Conservation (phyloP, 257 asterid genomes). For the Capsicum baccatum region DNA sequence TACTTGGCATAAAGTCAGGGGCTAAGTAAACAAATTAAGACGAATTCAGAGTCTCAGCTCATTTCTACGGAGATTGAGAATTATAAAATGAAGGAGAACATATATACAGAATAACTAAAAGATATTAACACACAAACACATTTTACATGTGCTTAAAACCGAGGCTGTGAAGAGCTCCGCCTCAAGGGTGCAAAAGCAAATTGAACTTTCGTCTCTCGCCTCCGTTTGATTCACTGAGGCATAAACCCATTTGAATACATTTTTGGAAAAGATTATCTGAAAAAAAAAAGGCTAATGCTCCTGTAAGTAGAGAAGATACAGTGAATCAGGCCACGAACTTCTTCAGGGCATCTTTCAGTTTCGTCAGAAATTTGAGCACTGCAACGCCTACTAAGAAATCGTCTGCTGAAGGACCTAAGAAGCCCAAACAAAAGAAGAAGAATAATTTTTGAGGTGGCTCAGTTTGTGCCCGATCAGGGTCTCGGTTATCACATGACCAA, state of each 20-base stretch:
- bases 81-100: slow-evolving; percentile 16
- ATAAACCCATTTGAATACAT: background rate
- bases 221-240: background rate
- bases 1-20: background rate
- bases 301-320: slow-evolving; percentile 49
- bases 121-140: background rate
- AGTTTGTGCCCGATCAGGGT: slow-evolving; percentile 94
- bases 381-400: slow-evolving; percentile 40
- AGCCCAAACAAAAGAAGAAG: slow-evolving; percentile 78
- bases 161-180: background rate
- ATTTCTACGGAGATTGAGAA: slow-evolving; percentile 8
- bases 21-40: slow-evolving; percentile 26
- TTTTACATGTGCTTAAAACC: background rate
- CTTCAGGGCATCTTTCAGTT: slow-evolving; percentile 48
- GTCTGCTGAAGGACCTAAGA: slow-evolving; percentile 45
- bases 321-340: slow-evolving; percentile 46
- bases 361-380: slow-evolving; percentile 56
- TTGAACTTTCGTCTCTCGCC: background rate
- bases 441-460: slow-evolving; percentile 89
- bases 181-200: slow-evolving; percentile 8
- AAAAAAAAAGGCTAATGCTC: slow-evolving; percentile 72
- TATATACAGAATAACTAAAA: slow-evolving; percentile 6
- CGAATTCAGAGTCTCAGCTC: background rate
- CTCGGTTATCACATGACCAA: slow-evolving; percentile 93
- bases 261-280: background rate